Base-by-base conservation (phyloP, 306 rosid species). In the Hylodesmum podocarpum region DNA sequence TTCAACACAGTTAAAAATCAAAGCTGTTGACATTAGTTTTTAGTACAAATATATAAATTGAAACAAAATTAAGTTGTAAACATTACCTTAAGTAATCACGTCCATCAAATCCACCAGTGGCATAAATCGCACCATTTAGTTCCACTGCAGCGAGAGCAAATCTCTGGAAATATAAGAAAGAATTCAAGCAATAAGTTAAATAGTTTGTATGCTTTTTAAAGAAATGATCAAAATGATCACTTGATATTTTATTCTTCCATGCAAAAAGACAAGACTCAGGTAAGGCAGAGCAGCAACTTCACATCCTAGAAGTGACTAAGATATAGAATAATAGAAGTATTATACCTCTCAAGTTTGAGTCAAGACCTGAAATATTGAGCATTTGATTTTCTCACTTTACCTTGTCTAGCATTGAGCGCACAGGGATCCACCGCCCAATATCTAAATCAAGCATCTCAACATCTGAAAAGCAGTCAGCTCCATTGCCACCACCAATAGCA, bases 391-490 rank as follows among this genome's bases (percentile, higher is more conserved):
- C 16, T 14, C 43, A 37, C 49, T 57, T 66, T 85, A 92, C 99
- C 97, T 86, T 95, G 4, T 92, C 82, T 43, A 84, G 80, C 97
- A 95, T 91, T 21, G 98, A 92, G 73, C 90, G 88, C 2, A 89
- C 68, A 69, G 39, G 36, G 58, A 95, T 92, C 99, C 98, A 92
- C 62, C 90, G 83, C 34, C 96, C 99, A 79, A 91, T 51, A 63
- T 92, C 96, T 34, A 89, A 70, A 84, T 95, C 99, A 34, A 95
- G 94, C 99, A 95, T 95, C 75, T 95, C 99, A 79, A 91, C 97
- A 40, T 84, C 84, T 50, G 93, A 84, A 75, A 83, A 95, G 75
- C 88, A 81, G 8, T 84, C 86, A 21, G 67, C 25, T 41, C 97
- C 93, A 78, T 95, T 87, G 50, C 98, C 99, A 3, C 98, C 97